These are phyloP conservation scores for Nepenthes gracilis DNA, from an alignment of 148 eudicot genomes.

Conservation along the genomic window DNA sequence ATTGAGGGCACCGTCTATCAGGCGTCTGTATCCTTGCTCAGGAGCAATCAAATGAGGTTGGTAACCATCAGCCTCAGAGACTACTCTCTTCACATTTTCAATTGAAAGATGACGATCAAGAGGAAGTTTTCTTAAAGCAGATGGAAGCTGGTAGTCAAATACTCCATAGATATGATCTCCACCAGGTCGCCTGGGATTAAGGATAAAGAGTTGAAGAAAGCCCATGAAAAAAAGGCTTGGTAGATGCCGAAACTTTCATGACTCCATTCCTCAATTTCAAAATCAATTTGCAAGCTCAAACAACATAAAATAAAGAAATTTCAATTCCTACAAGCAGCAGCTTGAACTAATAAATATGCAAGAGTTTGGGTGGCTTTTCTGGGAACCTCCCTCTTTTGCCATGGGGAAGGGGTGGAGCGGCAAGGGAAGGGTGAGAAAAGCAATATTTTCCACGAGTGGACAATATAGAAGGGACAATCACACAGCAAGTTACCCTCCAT, in stretches of 20 bases:
- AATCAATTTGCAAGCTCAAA: too few relatives aligned
- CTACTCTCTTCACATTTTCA: slow-evolving; percentile 52
- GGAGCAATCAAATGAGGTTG: slow-evolving; percentile 85
- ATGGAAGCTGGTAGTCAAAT: slow-evolving; percentile 63
- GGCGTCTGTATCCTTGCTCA: slow-evolving; percentile 78
- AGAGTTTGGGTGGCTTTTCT: too few relatives aligned
- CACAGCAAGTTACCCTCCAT: slow-evolving; percentile 57
- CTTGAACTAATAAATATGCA: too few relatives aligned
- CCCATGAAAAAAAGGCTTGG: not conserved
- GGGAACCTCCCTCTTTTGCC: too few relatives aligned
- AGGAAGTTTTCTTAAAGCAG: slow-evolving; percentile 58
- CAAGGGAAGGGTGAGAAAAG: not conserved
- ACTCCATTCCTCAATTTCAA: too few relatives aligned
- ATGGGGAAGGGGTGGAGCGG: too few relatives aligned
- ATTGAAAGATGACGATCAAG: slow-evolving; percentile 58
- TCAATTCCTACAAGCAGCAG: too few relatives aligned
- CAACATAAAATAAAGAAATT: too few relatives aligned
- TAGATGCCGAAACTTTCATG: too few relatives aligned
- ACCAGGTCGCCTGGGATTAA: slow-evolving; percentile 54
- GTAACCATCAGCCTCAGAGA: slow-evolving; percentile 82
- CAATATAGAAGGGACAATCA: not conserved
- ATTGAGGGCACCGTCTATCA: slow-evolving; percentile 57
- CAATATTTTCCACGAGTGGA: not conserved
- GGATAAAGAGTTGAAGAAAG: not conserved
- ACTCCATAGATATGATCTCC: slow-evolving; percentile 61